Evolutionary conservation across 2,329 filamentous ascomycete species (phyloP).

Genomic region (Blastomyces parvus): DNA sequence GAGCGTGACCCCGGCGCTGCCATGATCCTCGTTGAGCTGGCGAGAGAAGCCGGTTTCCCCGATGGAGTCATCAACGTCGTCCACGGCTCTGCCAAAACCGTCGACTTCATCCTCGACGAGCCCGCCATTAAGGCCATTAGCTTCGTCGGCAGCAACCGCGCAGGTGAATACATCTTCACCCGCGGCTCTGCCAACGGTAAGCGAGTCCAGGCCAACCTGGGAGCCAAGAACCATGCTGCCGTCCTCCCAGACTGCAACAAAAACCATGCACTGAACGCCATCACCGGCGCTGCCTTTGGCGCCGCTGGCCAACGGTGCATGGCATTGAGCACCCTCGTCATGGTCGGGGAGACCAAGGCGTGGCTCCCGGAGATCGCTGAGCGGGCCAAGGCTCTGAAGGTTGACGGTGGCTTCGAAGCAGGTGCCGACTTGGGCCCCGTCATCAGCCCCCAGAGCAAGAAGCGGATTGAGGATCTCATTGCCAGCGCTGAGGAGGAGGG

Average conservation of each 20-base stretch:
- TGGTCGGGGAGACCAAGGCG: conserved; percentile 55
- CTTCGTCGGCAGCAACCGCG: conserved; percentile 60
- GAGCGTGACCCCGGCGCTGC: conserved; percentile 56
- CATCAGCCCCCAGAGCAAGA: conserved; percentile 54
- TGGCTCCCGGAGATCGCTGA: conserved; percentile 56
- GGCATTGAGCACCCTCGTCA: conserved; percentile 56
- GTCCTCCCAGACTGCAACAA: conserved; percentile 60
- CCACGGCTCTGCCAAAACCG: conserved; percentile 54
- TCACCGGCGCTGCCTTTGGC: conserved; percentile 58
- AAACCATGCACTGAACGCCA: conserved; percentile 57
- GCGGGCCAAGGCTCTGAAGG: conserved; percentile 49
- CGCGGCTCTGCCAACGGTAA: conserved; percentile 61
- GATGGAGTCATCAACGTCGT: conserved; percentile 58
- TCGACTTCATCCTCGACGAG: conserved; percentile 61
- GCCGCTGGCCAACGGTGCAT: conserved; percentile 62
- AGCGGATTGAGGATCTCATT: conserved; percentile 54
- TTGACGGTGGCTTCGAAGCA: conserved; percentile 53
- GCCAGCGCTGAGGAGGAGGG: conserved; percentile 53
- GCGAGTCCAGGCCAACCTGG: conserved; percentile 59
- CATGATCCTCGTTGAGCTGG: conserved; percentile 57
- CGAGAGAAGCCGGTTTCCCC: conserved; percentile 55
- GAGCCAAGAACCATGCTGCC: conserved; percentile 61
- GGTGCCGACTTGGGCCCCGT: conserved; percentile 54
- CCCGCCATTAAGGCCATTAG: conserved; percentile 59
- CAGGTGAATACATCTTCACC: conserved; percentile 59